Evolutionary conservation across 495 filamentous ascomycete species (phyloP), one percentile per base, ranked within the genome.

Genomic region (Daldinia decipiens): DNA sequence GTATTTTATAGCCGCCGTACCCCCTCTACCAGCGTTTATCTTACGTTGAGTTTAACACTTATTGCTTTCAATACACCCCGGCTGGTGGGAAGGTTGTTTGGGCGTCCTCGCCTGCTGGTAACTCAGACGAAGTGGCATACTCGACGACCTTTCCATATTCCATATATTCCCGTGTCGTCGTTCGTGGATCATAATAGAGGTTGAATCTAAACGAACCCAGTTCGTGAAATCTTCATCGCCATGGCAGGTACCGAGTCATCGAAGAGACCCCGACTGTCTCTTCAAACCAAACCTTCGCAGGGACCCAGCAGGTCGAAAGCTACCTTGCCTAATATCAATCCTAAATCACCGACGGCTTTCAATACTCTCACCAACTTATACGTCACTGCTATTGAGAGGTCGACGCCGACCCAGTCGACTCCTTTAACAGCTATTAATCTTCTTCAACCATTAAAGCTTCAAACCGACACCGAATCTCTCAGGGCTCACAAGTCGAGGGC

Each of bases 281-380:
- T 97, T 38, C 91, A 96, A 81, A 97, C 93, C 55, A 83, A 78
- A 63, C 27, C 74, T 8, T 55, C 62, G 29, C 56, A 65, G 15
- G 59, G 59, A 60, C 61, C 78, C 9, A 76, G 64, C 51, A 75
- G 78, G 54, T 74, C 79, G 6, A 70, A 78, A 53, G 80, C 78
- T 57, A 68, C 80, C 29, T 77, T 80, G 39, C 70, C 78, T 15
- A 74, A 76, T 52, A 76, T 89, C 2, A 84, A 90, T 43, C 82
- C 90, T 17, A 87, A 86, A 32, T 94, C 92, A 7, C 92, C 92
- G 5, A 95, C 92, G 4, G 81, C 88, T 24, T 91, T 92, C 77
- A 96, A 95, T 76, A 96, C 92, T 38, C 90, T 93, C 70, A 88
- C 87, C 34, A 95, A 96, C 77, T 87, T 89, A 62, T 93, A 93